Evolutionary conservation across 345 rosid species (phyloP).

Genomic region (Cardiospermum halicacabum): DNA sequence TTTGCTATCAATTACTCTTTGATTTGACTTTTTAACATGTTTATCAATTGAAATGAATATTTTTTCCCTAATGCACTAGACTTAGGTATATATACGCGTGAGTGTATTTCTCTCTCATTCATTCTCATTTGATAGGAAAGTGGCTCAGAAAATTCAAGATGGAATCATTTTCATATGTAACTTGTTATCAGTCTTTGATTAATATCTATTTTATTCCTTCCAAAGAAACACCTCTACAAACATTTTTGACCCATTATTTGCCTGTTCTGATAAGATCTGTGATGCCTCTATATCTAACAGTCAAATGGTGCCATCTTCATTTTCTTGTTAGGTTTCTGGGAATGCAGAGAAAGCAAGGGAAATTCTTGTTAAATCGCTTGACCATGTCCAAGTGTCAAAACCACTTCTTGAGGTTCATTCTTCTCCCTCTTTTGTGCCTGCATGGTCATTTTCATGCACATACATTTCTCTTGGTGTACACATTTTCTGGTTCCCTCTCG

Average conservation of each 20-base stretch:
- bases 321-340: conserved; percentile 46
- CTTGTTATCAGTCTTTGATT: neutral
- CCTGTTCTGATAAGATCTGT: neutral
- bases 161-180: neutral
- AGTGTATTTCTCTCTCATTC: too few species aligned
- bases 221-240: neutral
- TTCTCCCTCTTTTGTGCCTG: neutral
- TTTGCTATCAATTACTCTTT: neutral
- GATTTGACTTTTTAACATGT: too few species aligned
- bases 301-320: neutral
- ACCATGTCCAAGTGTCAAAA: conserved; percentile 71
- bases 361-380: conserved; percentile 64
- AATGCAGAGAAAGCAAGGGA: conserved; percentile 78
- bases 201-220: neutral
- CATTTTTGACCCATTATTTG: neutral
- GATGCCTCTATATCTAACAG: neutral
- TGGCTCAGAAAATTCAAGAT: too few species aligned
- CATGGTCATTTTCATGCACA: too few species aligned
- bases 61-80: too few species aligned
- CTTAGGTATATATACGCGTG: too few species aligned
- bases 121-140: too few species aligned
- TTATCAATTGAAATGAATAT: too few species aligned
- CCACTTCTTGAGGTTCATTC: conserved; percentile 65
- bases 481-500: neutral
- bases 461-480: neutral